phyloP scores from a whole-genome alignment of 768 basidiomycete species.

The Suillus subalutaceus region DNA sequence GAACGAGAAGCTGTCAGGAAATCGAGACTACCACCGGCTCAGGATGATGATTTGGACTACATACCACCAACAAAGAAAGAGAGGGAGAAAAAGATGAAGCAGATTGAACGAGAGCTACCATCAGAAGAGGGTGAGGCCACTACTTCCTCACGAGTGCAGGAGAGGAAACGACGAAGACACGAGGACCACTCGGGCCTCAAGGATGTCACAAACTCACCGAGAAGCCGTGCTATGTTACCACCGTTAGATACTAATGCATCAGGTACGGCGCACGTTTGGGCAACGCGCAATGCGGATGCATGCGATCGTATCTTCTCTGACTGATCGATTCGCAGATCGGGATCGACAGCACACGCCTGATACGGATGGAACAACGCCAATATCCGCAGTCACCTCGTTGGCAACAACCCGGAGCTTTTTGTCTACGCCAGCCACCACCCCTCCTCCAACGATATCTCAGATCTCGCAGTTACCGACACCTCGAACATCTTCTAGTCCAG shows the following conservation, averaged over 20 bases:
- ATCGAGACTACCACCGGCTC: conserved; percentile 13
- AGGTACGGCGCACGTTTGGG: conserved; percentile 31
- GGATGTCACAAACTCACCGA: conserved; percentile 66
- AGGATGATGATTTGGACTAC: conserved; percentile 24
- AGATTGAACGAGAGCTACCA: conserved; percentile 21
- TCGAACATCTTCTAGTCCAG: conserved; percentile 49
- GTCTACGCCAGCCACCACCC: conserved; percentile 47
- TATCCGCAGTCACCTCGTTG: conserved; percentile 38
- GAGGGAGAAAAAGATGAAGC: conserved; percentile 36
- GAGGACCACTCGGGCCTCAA: conserved; percentile 47
- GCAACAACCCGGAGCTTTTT: conserved; percentile 43
- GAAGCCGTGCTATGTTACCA: conserved; percentile 37
- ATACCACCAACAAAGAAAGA: conserved; percentile 44
- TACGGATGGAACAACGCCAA: conserved; percentile 33
- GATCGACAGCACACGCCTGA: conserved; percentile 42
- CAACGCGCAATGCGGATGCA: not conserved
- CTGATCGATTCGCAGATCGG: conserved; percentile 30
- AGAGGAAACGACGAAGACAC: conserved; percentile 44
- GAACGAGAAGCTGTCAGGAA: conserved; percentile 44
- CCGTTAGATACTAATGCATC: conserved; percentile 39
- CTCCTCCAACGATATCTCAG: conserved; percentile 33
- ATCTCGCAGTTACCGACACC: conserved; percentile 51
- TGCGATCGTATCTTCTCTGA: conserved; percentile 15
- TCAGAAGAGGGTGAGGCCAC: conserved; percentile 28
- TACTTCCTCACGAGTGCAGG: conserved; percentile 33